A percentile compares a stretch with the other conserved stretches of the same genome.
Conservation (phyloP, 2,329 filamentous ascomycete genomes). For the Fusarium sp. region DNA sequence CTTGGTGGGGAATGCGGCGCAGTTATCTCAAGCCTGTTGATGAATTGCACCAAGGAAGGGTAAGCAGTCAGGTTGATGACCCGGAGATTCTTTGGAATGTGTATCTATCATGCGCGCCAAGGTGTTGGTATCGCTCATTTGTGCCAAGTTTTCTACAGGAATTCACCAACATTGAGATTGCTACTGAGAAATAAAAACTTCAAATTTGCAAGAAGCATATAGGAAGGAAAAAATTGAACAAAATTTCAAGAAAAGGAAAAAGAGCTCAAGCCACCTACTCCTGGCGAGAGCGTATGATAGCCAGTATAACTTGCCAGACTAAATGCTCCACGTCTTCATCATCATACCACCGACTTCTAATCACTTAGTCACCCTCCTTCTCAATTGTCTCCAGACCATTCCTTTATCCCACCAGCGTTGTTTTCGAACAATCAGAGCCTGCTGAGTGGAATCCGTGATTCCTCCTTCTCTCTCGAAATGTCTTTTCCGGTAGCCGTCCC, state of each 20-base stretch:
- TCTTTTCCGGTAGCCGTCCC: background rate
- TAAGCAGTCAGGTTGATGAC: background rate
- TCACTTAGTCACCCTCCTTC: fast-evolving
- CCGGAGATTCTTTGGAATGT: fast-evolving
- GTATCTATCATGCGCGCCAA: background rate
- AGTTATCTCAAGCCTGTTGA: background rate
- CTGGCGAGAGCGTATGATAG: no score
- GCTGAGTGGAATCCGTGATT: background rate
- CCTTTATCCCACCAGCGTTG: background rate
- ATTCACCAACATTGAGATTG: no score
- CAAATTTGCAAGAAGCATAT: no score
- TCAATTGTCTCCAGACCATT: background rate
- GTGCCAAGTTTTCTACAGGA: background rate
- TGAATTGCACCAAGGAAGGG: background rate
- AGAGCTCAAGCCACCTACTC: no score
- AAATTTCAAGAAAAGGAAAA: no score
- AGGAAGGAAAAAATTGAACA: no score
- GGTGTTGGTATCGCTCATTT: fast-evolving
- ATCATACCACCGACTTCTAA: background rate
- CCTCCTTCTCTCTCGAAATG: fast-evolving
- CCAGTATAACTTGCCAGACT: no score
- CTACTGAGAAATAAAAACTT: no score
- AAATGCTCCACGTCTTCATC: background rate
- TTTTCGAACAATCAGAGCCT: fast-evolving
- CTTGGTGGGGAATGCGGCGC: background rate